Evolutionary conservation across 768 basidiomycete species (phyloP), one percentile per base, ranked within the genome.

Genomic region (Candolleomyces efflorescens): DNA sequence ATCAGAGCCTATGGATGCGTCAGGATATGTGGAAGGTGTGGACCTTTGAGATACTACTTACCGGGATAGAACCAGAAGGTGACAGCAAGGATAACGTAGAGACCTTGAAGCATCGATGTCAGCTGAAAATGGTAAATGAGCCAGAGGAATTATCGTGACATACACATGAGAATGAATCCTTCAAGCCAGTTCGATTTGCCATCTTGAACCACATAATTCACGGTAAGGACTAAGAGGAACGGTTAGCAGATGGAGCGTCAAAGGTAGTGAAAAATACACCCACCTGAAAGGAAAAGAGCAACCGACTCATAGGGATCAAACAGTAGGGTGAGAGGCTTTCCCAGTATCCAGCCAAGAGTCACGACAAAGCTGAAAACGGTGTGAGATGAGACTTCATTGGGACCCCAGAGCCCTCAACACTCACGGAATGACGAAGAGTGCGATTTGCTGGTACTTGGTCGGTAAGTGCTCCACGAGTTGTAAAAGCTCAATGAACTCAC

Each of bases 301-400:
- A 95, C 75, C 0, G 89, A 88, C 74, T 95, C 90, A 67, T 89
- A 94, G 2, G 92, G 90, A 68, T 96, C 94, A 65, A 96, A 95
- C 37, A 94, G 77, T 55, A 95, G 75, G 15, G 85, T 86, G 54
- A 90, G 67, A 10, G 90, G 89, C 65, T 92, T 94, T 54, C 85
- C 86, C 50, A 94, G 73, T 22, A 82, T 82, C 94, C 93, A 97
- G 3, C 78, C 92, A 7, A 96, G 75, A 9, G 78, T 78, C 27
- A 91, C 82, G 62, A 90, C 87, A 63, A 91, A 86, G 54, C 81
- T 90, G 63, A 13, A n/a, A 38, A 49, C 24, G 3, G 47, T 32
- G 45, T 20, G 44, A 17, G 47, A 49, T 11, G 24, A 7, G 2
- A 1, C 23, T 32, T 32, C 32, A 32, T 32, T 17, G 22, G 37